Evolutionary conservation across 257 asterid genomes (phyloP), one percentile per base, ranked within the genome.

Genomic region (Datura wrightii): DNA sequence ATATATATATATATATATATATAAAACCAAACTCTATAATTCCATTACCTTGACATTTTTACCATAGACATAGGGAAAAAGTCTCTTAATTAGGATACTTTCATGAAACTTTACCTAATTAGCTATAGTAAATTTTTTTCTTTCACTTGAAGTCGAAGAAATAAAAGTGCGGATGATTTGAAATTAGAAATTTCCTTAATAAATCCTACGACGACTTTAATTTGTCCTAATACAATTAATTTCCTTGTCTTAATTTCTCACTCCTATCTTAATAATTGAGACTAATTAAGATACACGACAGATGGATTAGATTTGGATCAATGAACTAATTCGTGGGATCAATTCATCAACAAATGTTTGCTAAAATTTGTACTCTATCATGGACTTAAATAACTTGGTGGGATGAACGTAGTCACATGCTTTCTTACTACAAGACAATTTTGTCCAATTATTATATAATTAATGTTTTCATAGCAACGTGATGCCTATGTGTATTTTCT

Each of bases 401-500:
- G 81, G 8, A 74, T 48, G 81, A 74, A 74, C 44, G 81, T 48
- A 74, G 81, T 74, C 81, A 74, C 81, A 74, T 24, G 81, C 24
- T 14, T 74, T 31, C 60, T n/a, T 48, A 74, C 81, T 5, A 11
- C 11, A 74, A 48, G 81, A 44, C 56, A 71, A n/a, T 42, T 63
- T 71, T n/a, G 16, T 74, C 9, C 44, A 46, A 24, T 48, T 46
- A 10, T 74, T 48, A 19, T 48, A 11, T 16, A 48, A 48, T 72
- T 74, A 24, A 6, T 74, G 42, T n/a, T 19, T 48, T 36, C 81
- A 74, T 74, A 74, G 19, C 18, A 74, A 48, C 42, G 42, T 72
- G 34, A 6, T 66, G 24, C 78, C 31, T 39, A 67, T 34, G 4
- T 34, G 10, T 34, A 10, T 36, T 11, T 42, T 42, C 11, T 63